Conservation (phyloP, 257 asterid genomes). For the Thymus mandschuricus region DNA sequence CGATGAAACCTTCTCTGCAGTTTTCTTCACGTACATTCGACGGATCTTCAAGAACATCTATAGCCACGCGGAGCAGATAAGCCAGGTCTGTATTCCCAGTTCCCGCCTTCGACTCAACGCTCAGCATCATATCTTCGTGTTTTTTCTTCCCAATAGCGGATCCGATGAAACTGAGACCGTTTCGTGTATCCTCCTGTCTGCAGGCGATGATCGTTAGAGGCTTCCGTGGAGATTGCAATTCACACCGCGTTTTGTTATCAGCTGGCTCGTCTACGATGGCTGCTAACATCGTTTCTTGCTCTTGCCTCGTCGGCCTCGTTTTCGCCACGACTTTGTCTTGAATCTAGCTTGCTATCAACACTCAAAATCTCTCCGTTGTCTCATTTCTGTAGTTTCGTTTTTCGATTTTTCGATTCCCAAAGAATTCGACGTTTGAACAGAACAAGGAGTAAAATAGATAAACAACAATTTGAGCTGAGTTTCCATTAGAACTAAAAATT, state of each 20-base stretch:
- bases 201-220: constrained; percentile 99
- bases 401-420: background rate
- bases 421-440: background rate
- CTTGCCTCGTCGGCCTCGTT: constrained; percentile 72
- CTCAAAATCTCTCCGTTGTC: background rate
- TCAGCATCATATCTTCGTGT: background rate
- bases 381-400: background rate
- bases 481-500: constrained; percentile 21
- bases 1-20: constrained; percentile 47
- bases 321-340: constrained; percentile 57
- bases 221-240: constrained; percentile 76
- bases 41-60: constrained; percentile 88
- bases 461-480: constrained; percentile 27
- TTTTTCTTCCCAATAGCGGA: too few species aligned
- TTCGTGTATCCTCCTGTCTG: constrained; percentile 19
- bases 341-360: constrained; percentile 27
- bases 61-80: constrained; percentile 82
- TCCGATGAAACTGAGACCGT: background rate
- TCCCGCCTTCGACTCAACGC: background rate
- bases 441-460: background rate
- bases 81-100: constrained; percentile 60
- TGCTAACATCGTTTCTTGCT: constrained; percentile 61
- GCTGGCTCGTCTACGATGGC: constrained; percentile 60
- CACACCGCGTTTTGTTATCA: constrained; percentile 67
- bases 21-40: constrained; percentile 74